Conservation (phyloP, 352 stramenopile species). For the Globisporangium rhizosaccharum region DNA sequence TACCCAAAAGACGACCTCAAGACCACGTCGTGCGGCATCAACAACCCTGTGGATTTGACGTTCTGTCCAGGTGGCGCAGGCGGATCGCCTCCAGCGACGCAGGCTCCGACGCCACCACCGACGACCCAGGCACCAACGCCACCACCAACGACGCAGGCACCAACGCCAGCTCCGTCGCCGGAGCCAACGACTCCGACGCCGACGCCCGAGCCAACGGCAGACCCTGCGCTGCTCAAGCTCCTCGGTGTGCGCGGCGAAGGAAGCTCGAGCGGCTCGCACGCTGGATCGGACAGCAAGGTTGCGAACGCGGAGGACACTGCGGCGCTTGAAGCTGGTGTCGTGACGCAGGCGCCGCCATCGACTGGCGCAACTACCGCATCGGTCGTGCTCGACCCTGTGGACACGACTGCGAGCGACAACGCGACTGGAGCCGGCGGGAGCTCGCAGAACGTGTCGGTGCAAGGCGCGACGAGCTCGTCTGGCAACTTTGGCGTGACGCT, state of each 20-base stretch:
- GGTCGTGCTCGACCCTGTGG: conserved; percentile 4
- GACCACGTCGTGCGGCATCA: conserved; percentile 30
- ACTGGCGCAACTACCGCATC: not conserved
- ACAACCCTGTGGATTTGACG: conserved; percentile 32
- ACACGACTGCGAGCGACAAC: not conserved
- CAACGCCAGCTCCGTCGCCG: not conserved
- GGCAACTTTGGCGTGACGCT: conserved; percentile 1
- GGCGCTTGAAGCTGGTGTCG: conserved; percentile 4
- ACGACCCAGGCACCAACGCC: conserved; percentile 5
- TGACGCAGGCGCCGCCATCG: conserved; percentile 4
- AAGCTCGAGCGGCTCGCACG: not conserved
- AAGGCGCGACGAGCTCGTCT: not conserved
- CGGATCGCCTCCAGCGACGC: conserved; percentile 14
- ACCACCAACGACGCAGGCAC: conserved; percentile 4
- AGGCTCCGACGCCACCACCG: conserved; percentile 7
- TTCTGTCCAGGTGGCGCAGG: conserved; percentile 42
- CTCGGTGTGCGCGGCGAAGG: not conserved
- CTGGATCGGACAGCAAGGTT: not conserved
- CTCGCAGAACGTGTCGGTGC: conserved; percentile 10
- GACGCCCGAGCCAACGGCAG: conserved; percentile 1
- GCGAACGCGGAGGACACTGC: not conserved
- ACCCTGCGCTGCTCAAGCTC: conserved; percentile 2
- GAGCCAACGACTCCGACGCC: conserved; percentile 1
- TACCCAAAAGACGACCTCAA: conserved; percentile 53
- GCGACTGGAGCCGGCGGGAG: not conserved